phyloP scores from a whole-genome alignment of 2,329 filamentous ascomycete species.

The Botryotinia calthae region DNA sequence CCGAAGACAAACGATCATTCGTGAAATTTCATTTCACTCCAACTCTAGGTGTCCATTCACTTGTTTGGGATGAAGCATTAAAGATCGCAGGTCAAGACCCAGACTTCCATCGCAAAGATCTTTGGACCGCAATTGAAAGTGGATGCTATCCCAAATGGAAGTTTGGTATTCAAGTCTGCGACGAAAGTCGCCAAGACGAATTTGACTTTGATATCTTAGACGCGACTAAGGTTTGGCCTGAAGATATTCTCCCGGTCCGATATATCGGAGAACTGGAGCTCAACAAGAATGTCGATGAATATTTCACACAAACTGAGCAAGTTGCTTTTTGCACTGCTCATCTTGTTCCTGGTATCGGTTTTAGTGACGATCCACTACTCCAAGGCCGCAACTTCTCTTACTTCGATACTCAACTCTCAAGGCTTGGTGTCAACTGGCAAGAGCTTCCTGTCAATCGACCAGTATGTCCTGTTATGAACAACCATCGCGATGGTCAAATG shows the following conservation, averaged over 20 bases:
- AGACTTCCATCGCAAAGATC: constrained; percentile 78
- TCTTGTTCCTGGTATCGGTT: constrained; percentile 73
- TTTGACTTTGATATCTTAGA: constrained; percentile 76
- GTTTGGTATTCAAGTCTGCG: constrained; percentile 76
- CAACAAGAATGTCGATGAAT: constrained; percentile 78
- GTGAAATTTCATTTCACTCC: constrained; percentile 79
- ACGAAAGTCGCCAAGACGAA: constrained; percentile 61
- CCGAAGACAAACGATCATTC: constrained; percentile 65
- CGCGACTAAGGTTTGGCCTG: constrained; percentile 82
- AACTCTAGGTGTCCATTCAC: constrained; percentile 65
- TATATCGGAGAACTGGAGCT: constrained; percentile 79
- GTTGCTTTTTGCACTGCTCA: constrained; percentile 80
- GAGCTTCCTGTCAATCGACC: constrained; percentile 76
- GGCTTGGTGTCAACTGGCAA: constrained; percentile 72
- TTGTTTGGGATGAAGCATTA: constrained; percentile 77
- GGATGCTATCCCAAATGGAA: constrained; percentile 74
- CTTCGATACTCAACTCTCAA: constrained; percentile 65
- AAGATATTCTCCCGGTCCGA: constrained; percentile 70
- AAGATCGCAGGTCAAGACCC: constrained; percentile 63
- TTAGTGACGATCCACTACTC: constrained; percentile 70
- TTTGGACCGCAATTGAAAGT: constrained; percentile 70
- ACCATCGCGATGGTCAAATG: constrained; percentile 71
- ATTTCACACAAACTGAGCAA: constrained; percentile 80
- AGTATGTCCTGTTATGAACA: constrained; percentile 71
- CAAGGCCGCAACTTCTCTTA: constrained; percentile 72